Evolutionary conservation across 306 rosid species (phyloP), one percentile per base, ranked within the genome.

Genomic region (Glycine tomentella): DNA sequence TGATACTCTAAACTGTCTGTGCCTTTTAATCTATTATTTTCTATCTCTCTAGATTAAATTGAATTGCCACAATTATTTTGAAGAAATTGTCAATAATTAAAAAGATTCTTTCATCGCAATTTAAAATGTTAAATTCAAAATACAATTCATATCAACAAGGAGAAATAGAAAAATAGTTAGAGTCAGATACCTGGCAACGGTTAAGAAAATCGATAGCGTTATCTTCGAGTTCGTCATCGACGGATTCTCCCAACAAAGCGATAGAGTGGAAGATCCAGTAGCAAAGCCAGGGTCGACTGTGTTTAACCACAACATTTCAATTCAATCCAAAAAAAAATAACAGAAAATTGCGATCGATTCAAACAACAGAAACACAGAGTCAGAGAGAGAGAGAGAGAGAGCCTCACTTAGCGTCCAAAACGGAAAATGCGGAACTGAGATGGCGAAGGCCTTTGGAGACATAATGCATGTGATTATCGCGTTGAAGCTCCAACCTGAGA

Each of bases 251-350:
- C 42, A 95, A 84, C 63, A 95, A 67, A 66, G 97, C 94, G 78
- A 95, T 83, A 6, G 99, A 87, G 77, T 95, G 99, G 52, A 91
- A 77, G 73, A 91, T 95, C 97, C 97, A 95, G 73, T 95, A 95
- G 84, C 97, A 93, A 13, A 95, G 81, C 99, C 99, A 95, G 13
- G 99, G 97, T 62, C 99, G 99, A 89, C 99, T 93, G 76, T 69
- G 69, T 46, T 46, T 17, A 81, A 78, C 61, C 71, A 17, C 73
- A 68, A 82, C 25, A 34, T 66, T 65, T 8, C 31, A 52, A 31
- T 10, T 69, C n/a, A 68, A 15, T 15, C n/a, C n/a, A n/a, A n/a
- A 63, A 33, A n/a, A 55, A 4, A 44, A 15, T n/a, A 74, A 3
- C n/a, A n/a, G n/a, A n/a, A n/a, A n/a, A n/a, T n/a, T n/a, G n/a